Evolutionary conservation across 805 yeast genomes (phyloP), one percentile per base, ranked within the genome.

Genomic region (Zygoascus biomembranicola): DNA sequence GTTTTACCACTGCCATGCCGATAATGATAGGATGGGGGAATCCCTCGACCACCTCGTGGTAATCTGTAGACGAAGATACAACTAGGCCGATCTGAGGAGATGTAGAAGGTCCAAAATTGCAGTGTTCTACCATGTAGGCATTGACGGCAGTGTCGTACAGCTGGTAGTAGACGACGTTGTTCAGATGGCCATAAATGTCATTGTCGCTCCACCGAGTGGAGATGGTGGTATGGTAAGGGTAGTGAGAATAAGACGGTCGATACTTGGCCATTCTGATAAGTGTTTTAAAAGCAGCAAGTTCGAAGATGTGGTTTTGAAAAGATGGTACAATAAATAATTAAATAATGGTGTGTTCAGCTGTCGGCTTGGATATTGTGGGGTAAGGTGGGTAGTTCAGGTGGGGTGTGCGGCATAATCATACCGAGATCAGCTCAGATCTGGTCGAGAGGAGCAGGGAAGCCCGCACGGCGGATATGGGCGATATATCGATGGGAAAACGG

Each of bases 161-260:
- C 37, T 58, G 59, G 52, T 61, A 63, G 51, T 63, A 63, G 13
- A 63, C 59, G 11, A 66, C 64, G 42, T 63, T 63, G 52, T 63
- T 63, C 46, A 63, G 50, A 51, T 63, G 66, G 5, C 66, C 66
- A 47, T 63, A 61, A 28, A 52, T 61, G 51, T 63, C 66, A 43
- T 63, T 63, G 39, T 63, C 66, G 8, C 57, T 46, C 66, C 65
- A 63, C 32, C 66, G 55, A 5, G 66, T 60, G 10, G 61, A 32
- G 26, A 53, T 41, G 2, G 50, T 42, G 8, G 41, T 49, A 8
- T 28, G 47, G 43, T 52, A 57, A 10, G 62, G 62, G 46, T 57
- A 62, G 32, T 58, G 50, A 5, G 41, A 43, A 26, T 62, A 49
- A 14, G 52, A 32, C 14, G 63, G 62, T 13, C 53, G 52, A 35